These are phyloP conservation scores for Irpex sp. DNA, from an alignment of 1,284 basidiomycete species.

Conservation along the genomic window DNA sequence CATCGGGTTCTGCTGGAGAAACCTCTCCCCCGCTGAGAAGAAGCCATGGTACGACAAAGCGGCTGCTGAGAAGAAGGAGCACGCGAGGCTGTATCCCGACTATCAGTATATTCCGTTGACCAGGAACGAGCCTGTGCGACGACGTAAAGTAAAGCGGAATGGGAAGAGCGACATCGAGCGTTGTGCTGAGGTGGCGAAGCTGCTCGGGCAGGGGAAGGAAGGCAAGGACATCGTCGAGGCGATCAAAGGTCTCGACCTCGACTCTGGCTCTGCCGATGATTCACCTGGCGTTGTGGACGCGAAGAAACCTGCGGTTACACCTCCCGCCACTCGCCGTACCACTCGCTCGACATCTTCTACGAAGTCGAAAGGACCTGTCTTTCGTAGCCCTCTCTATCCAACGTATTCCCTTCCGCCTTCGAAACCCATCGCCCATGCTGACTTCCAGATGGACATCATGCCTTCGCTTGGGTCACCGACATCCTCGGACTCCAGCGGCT, in stretches of 20 bases:
- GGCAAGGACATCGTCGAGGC: conserved; percentile 1
- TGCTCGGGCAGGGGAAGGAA: conserved; percentile 19
- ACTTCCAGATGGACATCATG: neutral
- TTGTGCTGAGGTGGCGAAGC: conserved; percentile 23
- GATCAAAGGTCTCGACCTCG: neutral
- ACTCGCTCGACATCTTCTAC: neutral
- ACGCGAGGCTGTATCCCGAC: conserved; percentile 51
- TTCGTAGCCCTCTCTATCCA: neutral
- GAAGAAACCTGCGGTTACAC: neutral
- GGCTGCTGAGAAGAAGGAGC: conserved; percentile 54
- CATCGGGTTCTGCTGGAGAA: conserved; percentile 61
- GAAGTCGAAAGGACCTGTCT: neutral
- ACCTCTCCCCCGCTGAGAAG: conserved; percentile 51
- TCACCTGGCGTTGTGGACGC: neutral
- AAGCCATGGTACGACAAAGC: conserved; percentile 60
- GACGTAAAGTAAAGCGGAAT: conserved; percentile 32
- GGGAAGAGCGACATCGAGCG: conserved; percentile 25
- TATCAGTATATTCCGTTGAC: conserved; percentile 53
- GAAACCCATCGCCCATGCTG: neutral
- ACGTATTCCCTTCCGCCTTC: neutral
- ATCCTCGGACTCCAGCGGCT: neutral
- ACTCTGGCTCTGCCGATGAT: neutral
- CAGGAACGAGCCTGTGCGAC: conserved; percentile 25
- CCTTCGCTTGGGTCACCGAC: neutral
- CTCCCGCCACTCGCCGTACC: neutral